Percentiles rank a stretch among this genome's conserved stretches.
Conservation (phyloP, 345 rosid genomes). For the Erucastrum elatum region DNA sequence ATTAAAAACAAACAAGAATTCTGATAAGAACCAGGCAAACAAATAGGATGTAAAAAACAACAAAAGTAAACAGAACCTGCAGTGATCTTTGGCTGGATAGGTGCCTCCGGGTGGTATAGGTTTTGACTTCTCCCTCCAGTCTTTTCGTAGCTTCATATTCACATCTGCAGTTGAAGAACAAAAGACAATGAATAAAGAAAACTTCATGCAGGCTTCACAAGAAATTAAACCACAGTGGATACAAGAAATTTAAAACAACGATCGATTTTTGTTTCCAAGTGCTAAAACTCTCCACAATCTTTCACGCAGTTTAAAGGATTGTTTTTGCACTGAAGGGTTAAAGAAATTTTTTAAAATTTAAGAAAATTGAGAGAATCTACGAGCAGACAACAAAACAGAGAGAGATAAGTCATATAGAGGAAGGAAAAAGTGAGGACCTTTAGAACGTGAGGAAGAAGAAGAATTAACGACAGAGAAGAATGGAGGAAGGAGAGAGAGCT, state of each 20-base stretch:
- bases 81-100: slow-evolving; percentile 94
- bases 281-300: slow-evolving; percentile 2
- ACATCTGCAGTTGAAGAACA: slow-evolving; percentile 33
- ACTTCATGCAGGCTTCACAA: neutral
- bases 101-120: slow-evolving; percentile 88
- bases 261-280: slow-evolving; percentile 1
- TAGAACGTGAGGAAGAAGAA: slow-evolving; percentile 45
- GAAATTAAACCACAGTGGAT: neutral
- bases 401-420: neutral
- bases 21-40: neutral
- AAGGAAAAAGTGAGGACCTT: slow-evolving; percentile 43
- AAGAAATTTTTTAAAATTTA: neutral
- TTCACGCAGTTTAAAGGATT: neutral
- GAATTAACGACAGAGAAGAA: slow-evolving; percentile 40
- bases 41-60: neutral
- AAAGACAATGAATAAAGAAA: neutral
- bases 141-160: slow-evolving; percentile 60
- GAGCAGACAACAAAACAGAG: slow-evolving; percentile 8
- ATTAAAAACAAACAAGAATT: neutral
- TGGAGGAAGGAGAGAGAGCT: slow-evolving; percentile 39
- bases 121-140: slow-evolving; percentile 83
- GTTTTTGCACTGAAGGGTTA: neutral
- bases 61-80: slow-evolving; percentile 56
- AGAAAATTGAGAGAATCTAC: slow-evolving; percentile 13
- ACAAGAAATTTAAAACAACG: neutral